Percentiles rank a stretch among this genome's conserved stretches.
Evolutionary conservation across 202 grass and related monocot species (phyloP).

Genomic region (Bolboschoenoplectus hybrid): DNA sequence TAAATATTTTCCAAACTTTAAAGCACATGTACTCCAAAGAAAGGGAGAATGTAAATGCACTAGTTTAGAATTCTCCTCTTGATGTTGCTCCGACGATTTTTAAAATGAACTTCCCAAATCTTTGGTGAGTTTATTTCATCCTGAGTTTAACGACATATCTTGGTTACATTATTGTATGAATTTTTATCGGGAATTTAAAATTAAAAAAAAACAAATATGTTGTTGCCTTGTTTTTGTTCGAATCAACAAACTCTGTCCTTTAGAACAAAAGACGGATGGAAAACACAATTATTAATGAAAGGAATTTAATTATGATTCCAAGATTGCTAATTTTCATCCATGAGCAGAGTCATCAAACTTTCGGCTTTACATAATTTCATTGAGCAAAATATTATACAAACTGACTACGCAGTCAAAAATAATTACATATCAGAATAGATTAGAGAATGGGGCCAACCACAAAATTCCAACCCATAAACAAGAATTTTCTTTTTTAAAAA

Average conservation of each 20-base stretch:
- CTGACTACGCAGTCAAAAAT: background rate
- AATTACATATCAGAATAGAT: background rate
- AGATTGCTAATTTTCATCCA: background rate
- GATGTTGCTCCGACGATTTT: too few species aligned
- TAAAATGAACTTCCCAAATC: too few species aligned
- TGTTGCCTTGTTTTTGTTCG: background rate
- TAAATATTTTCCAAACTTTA: too few species aligned
- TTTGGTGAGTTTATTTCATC: too few species aligned
- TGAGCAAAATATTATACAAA: background rate
- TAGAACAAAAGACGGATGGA: background rate
- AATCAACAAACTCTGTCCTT: background rate
- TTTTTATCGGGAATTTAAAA: background rate
- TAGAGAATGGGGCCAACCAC: background rate
- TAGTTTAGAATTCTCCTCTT: background rate
- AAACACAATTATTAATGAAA: background rate
- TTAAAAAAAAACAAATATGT: background rate
- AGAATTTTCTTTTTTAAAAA: background rate
- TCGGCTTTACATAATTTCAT: conserved; percentile 4
- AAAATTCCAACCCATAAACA: background rate
- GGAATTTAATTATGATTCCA: background rate
- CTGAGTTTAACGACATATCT: background rate
- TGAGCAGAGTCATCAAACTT: background rate
- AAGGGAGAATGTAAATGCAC: too few species aligned
- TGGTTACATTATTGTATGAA: background rate
- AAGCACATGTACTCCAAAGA: too few species aligned